Percentiles rank a stretch among this genome's conserved stretches.
These are phyloP conservation scores for Pinus taeda DNA, from an alignment of 75 land plant genomes.

Conservation along the genomic window DNA sequence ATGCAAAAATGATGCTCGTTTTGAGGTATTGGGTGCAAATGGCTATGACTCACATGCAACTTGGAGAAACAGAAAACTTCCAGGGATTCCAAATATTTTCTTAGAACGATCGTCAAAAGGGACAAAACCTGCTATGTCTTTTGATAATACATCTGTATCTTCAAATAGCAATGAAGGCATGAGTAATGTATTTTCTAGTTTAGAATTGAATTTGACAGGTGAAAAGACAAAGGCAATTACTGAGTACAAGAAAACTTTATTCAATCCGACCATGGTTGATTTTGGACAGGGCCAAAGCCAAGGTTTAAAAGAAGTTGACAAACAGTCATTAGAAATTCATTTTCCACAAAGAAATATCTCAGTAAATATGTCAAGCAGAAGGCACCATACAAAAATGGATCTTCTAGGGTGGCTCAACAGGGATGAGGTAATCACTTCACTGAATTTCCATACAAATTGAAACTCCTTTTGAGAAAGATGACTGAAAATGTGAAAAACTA, in stretches of 20 bases:
- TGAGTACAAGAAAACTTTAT: neutral
- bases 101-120: conserved; percentile 16
- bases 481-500: neutral
- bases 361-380: conserved; percentile 5
- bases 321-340: neutral
- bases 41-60: conserved; percentile 47
- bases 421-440: conserved; percentile 55
- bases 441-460: neutral
- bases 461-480: neutral
- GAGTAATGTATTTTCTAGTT: neutral
- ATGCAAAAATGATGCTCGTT: conserved; percentile 77
- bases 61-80: conserved; percentile 46
- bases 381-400: conserved; percentile 21
- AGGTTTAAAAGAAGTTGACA: conserved; percentile 1
- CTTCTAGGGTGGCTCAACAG: conserved; percentile 39
- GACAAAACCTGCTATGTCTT: conserved; percentile 2
- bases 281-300: neutral
- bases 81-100: conserved; percentile 34
- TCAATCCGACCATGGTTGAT: neutral
- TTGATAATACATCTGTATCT: too few relatives aligned
- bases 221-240: neutral
- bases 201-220: neutral
- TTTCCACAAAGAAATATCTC: conserved; percentile 1
- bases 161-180: neutral
- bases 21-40: conserved; percentile 78